Evolutionary conservation across 129 eudicot genomes (phyloP).

Genomic region (Cynara cardunculus): DNA sequence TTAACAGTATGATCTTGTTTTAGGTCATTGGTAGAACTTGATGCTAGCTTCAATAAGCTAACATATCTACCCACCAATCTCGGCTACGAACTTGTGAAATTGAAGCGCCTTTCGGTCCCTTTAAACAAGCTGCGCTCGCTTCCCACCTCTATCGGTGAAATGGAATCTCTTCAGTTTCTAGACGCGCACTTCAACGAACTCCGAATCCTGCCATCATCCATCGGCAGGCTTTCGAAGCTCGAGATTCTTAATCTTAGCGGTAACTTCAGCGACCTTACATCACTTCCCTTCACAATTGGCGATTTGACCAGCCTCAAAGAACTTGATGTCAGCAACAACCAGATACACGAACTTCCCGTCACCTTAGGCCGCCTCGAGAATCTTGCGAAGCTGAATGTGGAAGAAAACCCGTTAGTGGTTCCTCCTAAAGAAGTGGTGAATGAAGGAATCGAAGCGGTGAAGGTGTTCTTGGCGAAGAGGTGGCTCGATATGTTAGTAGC

Average conservation of each 20-base stretch:
- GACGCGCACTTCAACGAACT: slow-evolving; percentile 96
- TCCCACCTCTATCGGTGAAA: slow-evolving; percentile 87
- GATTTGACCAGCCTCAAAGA: slow-evolving; percentile 75
- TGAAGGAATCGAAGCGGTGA: slow-evolving; percentile 70
- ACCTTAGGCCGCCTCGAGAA: slow-evolving; percentile 76
- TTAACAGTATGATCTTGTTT: slow-evolving; percentile 3
- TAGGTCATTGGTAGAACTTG: slow-evolving; percentile 81
- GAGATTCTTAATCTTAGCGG: slow-evolving; percentile 70
- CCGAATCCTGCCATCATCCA: slow-evolving; percentile 55
- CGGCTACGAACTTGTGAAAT: slow-evolving; percentile 70
- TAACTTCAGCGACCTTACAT: slow-evolving; percentile 79
- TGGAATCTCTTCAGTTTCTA: slow-evolving; percentile 60
- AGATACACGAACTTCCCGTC: slow-evolving; percentile 80
- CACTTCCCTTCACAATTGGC: slow-evolving; percentile 72
- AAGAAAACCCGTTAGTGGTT: slow-evolving; percentile 62
- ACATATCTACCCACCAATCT: slow-evolving; percentile 84
- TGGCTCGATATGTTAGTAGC: slow-evolving; percentile 54
- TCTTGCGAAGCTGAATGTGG: slow-evolving; percentile 61
- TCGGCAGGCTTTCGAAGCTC: slow-evolving; percentile 68
- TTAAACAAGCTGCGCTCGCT: slow-evolving; percentile 83
- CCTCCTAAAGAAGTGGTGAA: slow-evolving; percentile 80
- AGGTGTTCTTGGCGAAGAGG: slow-evolving; percentile 67
- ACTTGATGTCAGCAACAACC: slow-evolving; percentile 90
- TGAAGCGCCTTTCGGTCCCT: slow-evolving; percentile 54
- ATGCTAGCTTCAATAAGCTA: slow-evolving; percentile 86